Base-by-base conservation (phyloP, 164 flowering plant species). In the Brasenia schreberi region DNA sequence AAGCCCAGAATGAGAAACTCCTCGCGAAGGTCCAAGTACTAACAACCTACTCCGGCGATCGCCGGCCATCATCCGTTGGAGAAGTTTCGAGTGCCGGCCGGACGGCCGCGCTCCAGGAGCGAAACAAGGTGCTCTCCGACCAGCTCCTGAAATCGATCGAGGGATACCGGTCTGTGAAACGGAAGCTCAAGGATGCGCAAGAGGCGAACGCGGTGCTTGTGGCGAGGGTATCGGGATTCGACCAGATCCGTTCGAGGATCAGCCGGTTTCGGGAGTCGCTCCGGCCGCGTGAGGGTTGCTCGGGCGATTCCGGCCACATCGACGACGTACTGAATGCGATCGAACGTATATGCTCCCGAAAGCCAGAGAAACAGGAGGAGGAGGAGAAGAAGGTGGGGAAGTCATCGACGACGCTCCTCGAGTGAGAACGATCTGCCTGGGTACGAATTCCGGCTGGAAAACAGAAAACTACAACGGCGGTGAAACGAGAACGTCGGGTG, bases 91-190 rank as follows among this genome's bases (percentile, higher is more conserved):
- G 63, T 39, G 33, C 39, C 16, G 56, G 49, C 16, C 69, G 72
- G 1, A 75, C 65, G 42, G 73, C 63, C 16, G 74, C 70, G 4
- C 80, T 89, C 11, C 85, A 82, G 66, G 88, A 81, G 61, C 77
- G 88, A 0, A 92, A 88, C 81, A 81, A 76, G 69, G 80, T 64
- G 18, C 85, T 92, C 4, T 85, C 95, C 0, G 87, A 85, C 63
- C 86, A 89, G n/a, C 91, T 92, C 19, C 72, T 83, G 6, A 87
- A 76, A 70, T 81, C 89, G 6, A 72, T 92, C 0, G 93, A 92
- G 1, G 81, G 85, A 12, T 89, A 87, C 65, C 67, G 81, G 9
- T 75, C 87, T 5, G 69, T 84, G 62, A 89, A 89, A 77, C 78
- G 87, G 70, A 89, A 74, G 67, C 19, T 77, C 3, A 82, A 76